phyloP scores from a whole-genome alignment of 1,284 basidiomycete genomes.

The Fomitiporia mediterranea region DNA sequence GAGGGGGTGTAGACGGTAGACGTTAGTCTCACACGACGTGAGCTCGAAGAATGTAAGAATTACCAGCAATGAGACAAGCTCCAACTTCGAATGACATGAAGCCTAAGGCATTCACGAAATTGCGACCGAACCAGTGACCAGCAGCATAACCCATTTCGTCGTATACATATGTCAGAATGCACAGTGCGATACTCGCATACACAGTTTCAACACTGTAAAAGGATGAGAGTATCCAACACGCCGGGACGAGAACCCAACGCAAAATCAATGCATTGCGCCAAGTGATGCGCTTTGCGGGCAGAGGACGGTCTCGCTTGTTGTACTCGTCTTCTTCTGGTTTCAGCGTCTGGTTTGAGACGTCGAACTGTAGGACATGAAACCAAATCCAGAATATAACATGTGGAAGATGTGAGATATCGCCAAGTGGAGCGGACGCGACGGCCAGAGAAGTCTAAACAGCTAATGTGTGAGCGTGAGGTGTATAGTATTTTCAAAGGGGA shows the following conservation, averaged over 20 bases:
- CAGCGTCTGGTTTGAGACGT: slow-evolving; percentile 41
- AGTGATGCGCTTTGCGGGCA: slow-evolving; percentile 39
- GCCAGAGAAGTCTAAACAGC: slow-evolving; percentile 34
- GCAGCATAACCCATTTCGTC: slow-evolving; percentile 26
- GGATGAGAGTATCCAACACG: slow-evolving; percentile 28
- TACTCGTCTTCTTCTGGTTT: slow-evolving; percentile 35
- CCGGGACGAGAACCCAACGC: slow-evolving; percentile 32
- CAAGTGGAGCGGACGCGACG: slow-evolving; percentile 30
- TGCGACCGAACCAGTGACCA: slow-evolving; percentile 34
- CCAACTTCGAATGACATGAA: slow-evolving; percentile 37
- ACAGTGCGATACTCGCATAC: slow-evolving; percentile 24
- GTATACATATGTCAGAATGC: slow-evolving; percentile 25
- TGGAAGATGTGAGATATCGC: slow-evolving; percentile 22
- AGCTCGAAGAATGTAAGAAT: slow-evolving; percentile 7
- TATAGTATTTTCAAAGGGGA: background rate
- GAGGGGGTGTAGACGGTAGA: slow-evolving; percentile 29
- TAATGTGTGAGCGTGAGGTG: background rate
- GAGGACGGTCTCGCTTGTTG: slow-evolving; percentile 43
- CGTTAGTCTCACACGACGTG: background rate
- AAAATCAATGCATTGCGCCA: slow-evolving; percentile 30
- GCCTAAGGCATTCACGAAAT: slow-evolving; percentile 35
- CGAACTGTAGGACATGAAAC: slow-evolving; percentile 39
- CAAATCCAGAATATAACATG: slow-evolving; percentile 38
- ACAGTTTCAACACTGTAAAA: slow-evolving; percentile 25
- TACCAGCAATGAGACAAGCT: slow-evolving; percentile 31